A percentile compares a stretch with the other conserved stretches of the same genome.
These are phyloP conservation scores for Calophaca sinica DNA, from an alignment of 306 rosid genomes.

Conservation along the genomic window DNA sequence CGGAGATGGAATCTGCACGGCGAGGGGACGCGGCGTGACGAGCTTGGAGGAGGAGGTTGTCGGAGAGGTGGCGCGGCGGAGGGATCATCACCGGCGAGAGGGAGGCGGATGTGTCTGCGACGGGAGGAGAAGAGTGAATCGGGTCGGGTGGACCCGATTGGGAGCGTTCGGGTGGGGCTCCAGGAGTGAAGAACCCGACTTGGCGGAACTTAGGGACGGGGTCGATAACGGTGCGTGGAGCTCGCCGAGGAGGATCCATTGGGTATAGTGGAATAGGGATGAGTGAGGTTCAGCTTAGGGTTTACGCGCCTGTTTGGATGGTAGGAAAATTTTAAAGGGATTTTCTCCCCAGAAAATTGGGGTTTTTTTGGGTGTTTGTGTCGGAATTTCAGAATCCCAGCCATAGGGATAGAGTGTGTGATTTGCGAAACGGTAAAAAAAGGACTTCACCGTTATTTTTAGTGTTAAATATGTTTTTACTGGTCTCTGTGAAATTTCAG, in stretches of 20 bases:
- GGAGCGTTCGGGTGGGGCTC: constrained; percentile 55
- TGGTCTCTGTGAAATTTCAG: too few relatives aligned
- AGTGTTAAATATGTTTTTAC: too few relatives aligned
- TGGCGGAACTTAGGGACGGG: constrained; percentile 89
- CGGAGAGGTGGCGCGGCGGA: constrained; percentile 75
- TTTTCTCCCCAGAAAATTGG: constrained; percentile 25
- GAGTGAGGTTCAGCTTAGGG: constrained; percentile 41
- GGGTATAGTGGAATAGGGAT: too few relatives aligned
- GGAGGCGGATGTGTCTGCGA: constrained; percentile 54
- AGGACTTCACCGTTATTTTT: too few relatives aligned
- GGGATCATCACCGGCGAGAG: constrained; percentile 92
- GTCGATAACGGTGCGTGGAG: constrained; percentile 69
- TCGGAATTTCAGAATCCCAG: background rate
- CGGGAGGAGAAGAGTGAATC: constrained; percentile 44
- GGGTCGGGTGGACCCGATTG: constrained; percentile 58
- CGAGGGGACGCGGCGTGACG: constrained; percentile 53
- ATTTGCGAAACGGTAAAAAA: too few relatives aligned
- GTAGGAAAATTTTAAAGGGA: constrained; percentile 17
- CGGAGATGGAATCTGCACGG: constrained; percentile 41
- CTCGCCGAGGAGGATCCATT: constrained; percentile 92
- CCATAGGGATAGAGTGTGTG: background rate
- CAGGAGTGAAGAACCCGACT: constrained; percentile 82
- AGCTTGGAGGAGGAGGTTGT: constrained; percentile 45
- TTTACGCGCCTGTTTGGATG: constrained; percentile 32
- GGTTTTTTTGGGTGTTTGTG: background rate